These are phyloP conservation scores for Thecaphora thlaspeos DNA, from an alignment of 1,284 basidiomycete species.

Conservation along the genomic window DNA sequence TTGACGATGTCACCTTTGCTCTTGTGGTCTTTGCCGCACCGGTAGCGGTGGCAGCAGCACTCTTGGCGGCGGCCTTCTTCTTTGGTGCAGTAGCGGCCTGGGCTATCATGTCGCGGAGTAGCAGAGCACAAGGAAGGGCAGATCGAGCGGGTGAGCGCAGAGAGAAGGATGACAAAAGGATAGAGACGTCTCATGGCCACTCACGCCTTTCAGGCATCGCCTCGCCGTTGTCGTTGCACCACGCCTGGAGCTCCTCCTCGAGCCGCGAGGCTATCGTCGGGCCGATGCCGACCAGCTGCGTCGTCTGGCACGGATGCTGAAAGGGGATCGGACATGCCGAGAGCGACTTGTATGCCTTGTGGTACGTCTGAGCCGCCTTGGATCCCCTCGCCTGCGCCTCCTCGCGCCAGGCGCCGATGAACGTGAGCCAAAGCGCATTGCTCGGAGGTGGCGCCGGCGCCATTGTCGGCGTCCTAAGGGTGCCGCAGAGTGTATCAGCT, in stretches of 20 bases:
- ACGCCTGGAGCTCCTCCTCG: conserved; percentile 35
- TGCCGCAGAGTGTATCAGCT: too few species aligned
- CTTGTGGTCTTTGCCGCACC: too few species aligned
- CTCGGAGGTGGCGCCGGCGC: conserved; percentile 1
- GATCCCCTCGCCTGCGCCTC: conserved; percentile 42
- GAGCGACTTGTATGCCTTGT: conserved; percentile 42
- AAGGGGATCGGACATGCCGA: conserved; percentile 36
- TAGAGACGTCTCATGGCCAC: neutral
- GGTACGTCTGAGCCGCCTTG: conserved; percentile 39
- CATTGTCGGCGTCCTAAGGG: too few species aligned
- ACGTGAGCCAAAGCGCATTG: conserved; percentile 45
- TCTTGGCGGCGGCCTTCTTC: too few species aligned
- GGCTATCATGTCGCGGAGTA: too few species aligned
- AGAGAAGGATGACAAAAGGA: neutral
- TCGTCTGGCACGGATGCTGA: conserved; percentile 45
- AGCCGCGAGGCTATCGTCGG: conserved; percentile 45
- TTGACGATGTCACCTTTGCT: too few species aligned
- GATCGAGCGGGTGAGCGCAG: conserved; percentile 2
- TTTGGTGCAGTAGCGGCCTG: too few species aligned
- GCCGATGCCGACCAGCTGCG: conserved; percentile 43
- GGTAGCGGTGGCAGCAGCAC: too few species aligned
- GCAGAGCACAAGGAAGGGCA: too few species aligned
- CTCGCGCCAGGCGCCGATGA: conserved; percentile 39
- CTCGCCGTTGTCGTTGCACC: conserved; percentile 34
- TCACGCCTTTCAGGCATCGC: conserved; percentile 32